Evolutionary conservation across 768 basidiomycete species (phyloP).

Genomic region (Rhizopogon vesiculosus): DNA sequence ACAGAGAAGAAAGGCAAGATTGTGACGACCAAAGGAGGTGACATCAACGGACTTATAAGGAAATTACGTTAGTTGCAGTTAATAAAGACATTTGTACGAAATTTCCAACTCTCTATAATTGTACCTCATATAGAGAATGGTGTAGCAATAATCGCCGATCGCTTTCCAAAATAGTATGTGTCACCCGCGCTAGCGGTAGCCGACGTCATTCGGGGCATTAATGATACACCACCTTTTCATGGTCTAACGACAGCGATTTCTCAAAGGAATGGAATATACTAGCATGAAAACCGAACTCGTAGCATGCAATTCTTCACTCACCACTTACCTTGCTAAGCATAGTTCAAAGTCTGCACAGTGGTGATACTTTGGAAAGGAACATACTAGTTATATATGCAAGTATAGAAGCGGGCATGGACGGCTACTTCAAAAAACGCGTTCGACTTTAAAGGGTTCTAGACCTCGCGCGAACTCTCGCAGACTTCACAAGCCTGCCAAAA

Average conservation of each 20-base stretch:
- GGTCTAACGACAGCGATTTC: too few relatives aligned
- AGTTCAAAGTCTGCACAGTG: too few relatives aligned
- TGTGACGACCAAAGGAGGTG: slow-evolving; percentile 18
- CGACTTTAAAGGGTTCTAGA: neutral
- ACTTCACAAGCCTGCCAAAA: neutral
- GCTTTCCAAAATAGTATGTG: neutral
- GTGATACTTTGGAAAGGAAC: neutral
- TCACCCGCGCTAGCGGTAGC: neutral
- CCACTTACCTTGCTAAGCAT: too few relatives aligned
- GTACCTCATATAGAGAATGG: neutral
- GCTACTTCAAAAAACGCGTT: neutral
- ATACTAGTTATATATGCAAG: neutral
- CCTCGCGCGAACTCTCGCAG: neutral
- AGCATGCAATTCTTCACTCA: too few relatives aligned
- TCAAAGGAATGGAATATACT: neutral
- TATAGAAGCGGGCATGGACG: neutral
- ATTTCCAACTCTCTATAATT: neutral
- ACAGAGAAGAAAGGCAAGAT: slow-evolving; percentile 23
- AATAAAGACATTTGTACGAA: slow-evolving; percentile 16
- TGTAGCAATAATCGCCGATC: neutral
- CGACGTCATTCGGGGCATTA: neutral
- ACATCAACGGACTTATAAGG: slow-evolving; percentile 24
- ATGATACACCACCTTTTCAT: too few relatives aligned
- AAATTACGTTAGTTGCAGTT: slow-evolving; percentile 20
- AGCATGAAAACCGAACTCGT: neutral